A percentile compares a stretch with the other conserved stretches of the same genome.
Conservation (phyloP, 164 flowering plant genomes). For the Piper betle region DNA sequence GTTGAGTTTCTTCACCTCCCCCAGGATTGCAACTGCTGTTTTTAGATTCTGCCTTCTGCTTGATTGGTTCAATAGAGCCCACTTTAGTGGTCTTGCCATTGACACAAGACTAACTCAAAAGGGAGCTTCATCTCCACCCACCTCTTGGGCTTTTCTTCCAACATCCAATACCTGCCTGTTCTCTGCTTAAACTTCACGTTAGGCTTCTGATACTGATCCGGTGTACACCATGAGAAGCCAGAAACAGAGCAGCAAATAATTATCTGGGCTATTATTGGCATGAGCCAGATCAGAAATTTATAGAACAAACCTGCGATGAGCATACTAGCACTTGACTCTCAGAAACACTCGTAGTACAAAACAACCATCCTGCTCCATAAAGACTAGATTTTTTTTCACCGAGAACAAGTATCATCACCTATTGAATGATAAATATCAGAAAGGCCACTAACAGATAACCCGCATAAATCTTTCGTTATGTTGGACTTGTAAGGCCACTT, state of each 20-base stretch:
- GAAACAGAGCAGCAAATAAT: slow-evolving; percentile 5
- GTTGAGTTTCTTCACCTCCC: slow-evolving; percentile 2
- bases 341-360: no score
- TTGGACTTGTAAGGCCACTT: no score
- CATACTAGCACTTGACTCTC: background rate
- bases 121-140: slow-evolving; percentile 72
- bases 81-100: slow-evolving; percentile 50
- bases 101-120: slow-evolving; percentile 59
- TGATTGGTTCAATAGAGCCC: slow-evolving; percentile 23
- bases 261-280: slow-evolving; percentile 12
- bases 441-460: no score
- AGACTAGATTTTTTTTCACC: no score
- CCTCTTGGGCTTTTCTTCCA: slow-evolving; percentile 41
- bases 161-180: slow-evolving; percentile 57
- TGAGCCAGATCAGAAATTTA: slow-evolving; percentile 20
- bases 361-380: no score
- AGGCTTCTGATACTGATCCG: slow-evolving; percentile 13
- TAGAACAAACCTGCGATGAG: slow-evolving; percentile 19
- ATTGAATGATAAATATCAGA: no score
- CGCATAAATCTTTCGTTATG: no score
- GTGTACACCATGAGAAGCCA: slow-evolving; percentile 31
- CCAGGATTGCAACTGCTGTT: slow-evolving; percentile 11
- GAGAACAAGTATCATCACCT: no score
- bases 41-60: slow-evolving; percentile 6
- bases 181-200: slow-evolving; percentile 39